Percentiles rank a stretch among this genome's conserved stretches.
These are phyloP conservation scores for Coniochaeta sp. DNA, from an alignment of 2,329 filamentous ascomycete species.

Conservation along the genomic window DNA sequence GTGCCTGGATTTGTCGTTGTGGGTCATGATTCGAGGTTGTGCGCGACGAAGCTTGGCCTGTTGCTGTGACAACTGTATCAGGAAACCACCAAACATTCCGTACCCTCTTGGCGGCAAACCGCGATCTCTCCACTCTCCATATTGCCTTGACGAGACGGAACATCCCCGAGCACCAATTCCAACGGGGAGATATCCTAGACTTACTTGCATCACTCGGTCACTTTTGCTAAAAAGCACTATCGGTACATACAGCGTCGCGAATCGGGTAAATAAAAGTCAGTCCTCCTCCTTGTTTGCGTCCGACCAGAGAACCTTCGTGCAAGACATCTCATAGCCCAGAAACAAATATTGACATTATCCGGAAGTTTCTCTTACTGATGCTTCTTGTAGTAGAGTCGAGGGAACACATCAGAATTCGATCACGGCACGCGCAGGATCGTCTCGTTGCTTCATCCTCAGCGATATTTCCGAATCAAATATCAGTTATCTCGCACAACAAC, in stretches of 20 bases:
- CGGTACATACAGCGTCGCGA: background rate
- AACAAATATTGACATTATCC: background rate
- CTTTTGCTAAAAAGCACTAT: background rate
- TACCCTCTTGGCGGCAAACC: background rate
- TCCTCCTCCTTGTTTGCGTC: background rate
- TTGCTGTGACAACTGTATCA: background rate
- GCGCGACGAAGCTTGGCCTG: background rate
- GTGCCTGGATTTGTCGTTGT: background rate
- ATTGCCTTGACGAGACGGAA: background rate
- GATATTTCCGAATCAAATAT: background rate
- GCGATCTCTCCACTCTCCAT: background rate
- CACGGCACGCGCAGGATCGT: background rate
- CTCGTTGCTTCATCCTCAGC: background rate
- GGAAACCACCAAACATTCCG: background rate
- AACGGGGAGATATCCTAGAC: background rate
- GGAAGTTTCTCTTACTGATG: background rate
- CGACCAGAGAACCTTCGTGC: background rate
- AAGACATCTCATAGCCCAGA: background rate
- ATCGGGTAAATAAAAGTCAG: background rate
- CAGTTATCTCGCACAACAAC: background rate
- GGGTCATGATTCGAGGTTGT: background rate
- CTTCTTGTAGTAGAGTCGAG: background rate
- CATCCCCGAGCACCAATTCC: background rate
- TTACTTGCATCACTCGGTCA: background rate
- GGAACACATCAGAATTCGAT: background rate